Conservation (phyloP, 257 asterid genomes). For the Solanum pennellii region DNA sequence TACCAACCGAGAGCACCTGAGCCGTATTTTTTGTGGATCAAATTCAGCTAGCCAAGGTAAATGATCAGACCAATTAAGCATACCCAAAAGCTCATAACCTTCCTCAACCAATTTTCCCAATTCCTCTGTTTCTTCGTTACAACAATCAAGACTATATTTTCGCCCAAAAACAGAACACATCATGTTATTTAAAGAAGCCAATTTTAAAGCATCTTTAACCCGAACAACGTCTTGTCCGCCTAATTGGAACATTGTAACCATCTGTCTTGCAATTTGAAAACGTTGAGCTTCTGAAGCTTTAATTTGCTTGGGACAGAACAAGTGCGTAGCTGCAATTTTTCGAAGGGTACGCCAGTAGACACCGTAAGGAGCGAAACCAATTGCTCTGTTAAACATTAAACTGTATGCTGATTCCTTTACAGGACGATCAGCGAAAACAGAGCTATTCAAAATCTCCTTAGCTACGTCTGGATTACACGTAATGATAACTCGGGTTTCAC, state of each 20-base stretch:
- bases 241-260: slow-evolving; percentile 13
- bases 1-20: slow-evolving; percentile 50
- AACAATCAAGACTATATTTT: slow-evolving; percentile 19
- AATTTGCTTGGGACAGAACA: slow-evolving; percentile 57
- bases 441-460: slow-evolving; percentile 37
- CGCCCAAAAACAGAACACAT: slow-evolving; percentile 70
- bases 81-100: slow-evolving; percentile 60
- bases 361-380: slow-evolving; percentile 85
- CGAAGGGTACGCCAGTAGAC: slow-evolving; percentile 65
- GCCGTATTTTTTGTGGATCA: slow-evolving; percentile 51
- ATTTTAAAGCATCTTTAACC: slow-evolving; percentile 42
- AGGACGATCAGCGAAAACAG: slow-evolving; percentile 66
- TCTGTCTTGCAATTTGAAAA: slow-evolving; percentile 28
- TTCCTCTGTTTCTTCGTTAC: slow-evolving; percentile 25
- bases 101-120: slow-evolving; percentile 45
- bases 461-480: slow-evolving; percentile 64
- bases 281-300: slow-evolving; percentile 43
- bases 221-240: slow-evolving; percentile 1
- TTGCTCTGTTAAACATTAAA: slow-evolving; percentile 68
- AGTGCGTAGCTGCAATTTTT: slow-evolving; percentile 47
- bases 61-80: slow-evolving; percentile 69
- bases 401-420: slow-evolving; percentile 58
- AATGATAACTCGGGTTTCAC: slow-evolving; percentile 53
- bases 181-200: slow-evolving; percentile 67
- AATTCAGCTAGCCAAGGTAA: slow-evolving; percentile 47